These are phyloP conservation scores for Phytophthora nicotianae DNA, from an alignment of 352 stramenopile genomes.

Conservation along the genomic window DNA sequence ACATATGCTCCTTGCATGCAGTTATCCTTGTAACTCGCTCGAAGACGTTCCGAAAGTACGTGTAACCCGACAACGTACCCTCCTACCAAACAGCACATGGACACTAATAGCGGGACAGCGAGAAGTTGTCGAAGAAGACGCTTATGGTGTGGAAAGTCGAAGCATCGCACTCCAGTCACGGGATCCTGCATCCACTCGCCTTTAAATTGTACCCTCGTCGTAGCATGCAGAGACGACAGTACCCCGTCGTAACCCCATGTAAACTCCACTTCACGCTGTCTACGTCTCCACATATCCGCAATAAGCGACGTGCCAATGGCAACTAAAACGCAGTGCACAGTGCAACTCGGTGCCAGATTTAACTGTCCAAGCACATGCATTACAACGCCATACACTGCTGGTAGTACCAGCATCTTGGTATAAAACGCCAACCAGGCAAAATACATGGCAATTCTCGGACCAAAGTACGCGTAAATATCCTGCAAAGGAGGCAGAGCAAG, in stretches of 20 bases:
- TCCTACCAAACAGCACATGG: slow-evolving; percentile 62
- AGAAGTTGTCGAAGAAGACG: slow-evolving; percentile 53
- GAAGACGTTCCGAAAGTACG: slow-evolving; percentile 61
- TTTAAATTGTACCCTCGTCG: slow-evolving; percentile 52
- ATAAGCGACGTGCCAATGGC: slow-evolving; percentile 68
- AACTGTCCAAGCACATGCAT: slow-evolving; percentile 54
- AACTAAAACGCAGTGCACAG: slow-evolving; percentile 49
- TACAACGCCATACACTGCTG: slow-evolving; percentile 53
- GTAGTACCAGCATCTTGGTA: slow-evolving; percentile 72
- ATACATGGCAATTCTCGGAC: slow-evolving; percentile 73
- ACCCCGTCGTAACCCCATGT: slow-evolving; percentile 57
- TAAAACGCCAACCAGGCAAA: slow-evolving; percentile 88
- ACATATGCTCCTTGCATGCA: slow-evolving; percentile 27
- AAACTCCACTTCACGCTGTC: slow-evolving; percentile 62
- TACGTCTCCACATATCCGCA: slow-evolving; percentile 58
- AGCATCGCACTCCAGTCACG: slow-evolving; percentile 46
- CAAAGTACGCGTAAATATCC: slow-evolving; percentile 71
- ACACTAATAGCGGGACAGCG: slow-evolving; percentile 54
- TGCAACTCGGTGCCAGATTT: slow-evolving; percentile 48
- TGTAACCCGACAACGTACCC: slow-evolving; percentile 63
- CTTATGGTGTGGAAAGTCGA: slow-evolving; percentile 69
- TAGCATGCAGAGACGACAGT: slow-evolving; percentile 41
- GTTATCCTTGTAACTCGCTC: slow-evolving; percentile 40
- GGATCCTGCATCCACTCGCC: slow-evolving; percentile 64
- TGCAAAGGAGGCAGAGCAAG: slow-evolving; percentile 43